Evolutionary conservation across 1,139 yeast species (phyloP), one percentile per base, ranked within the genome.

Genomic region (Pichia sp.): DNA sequence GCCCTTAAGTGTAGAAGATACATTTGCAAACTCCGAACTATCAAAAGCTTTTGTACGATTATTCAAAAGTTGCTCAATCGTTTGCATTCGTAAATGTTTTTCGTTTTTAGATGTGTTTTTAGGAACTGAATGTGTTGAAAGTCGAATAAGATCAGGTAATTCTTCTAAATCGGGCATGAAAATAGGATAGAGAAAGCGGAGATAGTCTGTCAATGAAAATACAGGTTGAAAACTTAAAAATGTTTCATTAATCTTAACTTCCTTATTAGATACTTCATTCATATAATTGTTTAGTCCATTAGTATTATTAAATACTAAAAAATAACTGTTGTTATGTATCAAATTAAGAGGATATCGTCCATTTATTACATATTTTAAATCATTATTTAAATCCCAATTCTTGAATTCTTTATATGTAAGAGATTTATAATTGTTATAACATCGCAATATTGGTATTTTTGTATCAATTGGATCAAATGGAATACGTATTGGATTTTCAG

Each of bases 81-180:
- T 26, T 26, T 18, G 18, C 18, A 18, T 18, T 18, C 18, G 18
- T 18, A 18, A 18, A 18, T 18, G 18, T 18, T 18, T 18, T 18
- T 18, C 18, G 18, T 18, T 18, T 18, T 18, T 18, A 18, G 18
- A 18, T 18, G 18, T 18, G 18, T 18, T 18, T 36, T 26, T 36
- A 2, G 39, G 39, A 10, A 26, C 27, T 36, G 39, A 36, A 26
- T 36, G 26, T 3, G 30, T 26, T 26, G 29, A 36, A 10, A 36
- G 7, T 5, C 8, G 26, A 5, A 35, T 25, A 4, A 36, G 7
- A 1, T 33, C 32, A 2, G 39, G 44, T 11, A 54, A 34, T 38
- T 51, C 52, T 7, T 39, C 36, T n/a, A 53, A 36, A 28, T 53
- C 56, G 5, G 57, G 56, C 6, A 48, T 34, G 30, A 48, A 28